Base-by-base conservation (phyloP, 2,329 filamentous ascomycete genomes). In the Talaromyces sp. region DNA sequence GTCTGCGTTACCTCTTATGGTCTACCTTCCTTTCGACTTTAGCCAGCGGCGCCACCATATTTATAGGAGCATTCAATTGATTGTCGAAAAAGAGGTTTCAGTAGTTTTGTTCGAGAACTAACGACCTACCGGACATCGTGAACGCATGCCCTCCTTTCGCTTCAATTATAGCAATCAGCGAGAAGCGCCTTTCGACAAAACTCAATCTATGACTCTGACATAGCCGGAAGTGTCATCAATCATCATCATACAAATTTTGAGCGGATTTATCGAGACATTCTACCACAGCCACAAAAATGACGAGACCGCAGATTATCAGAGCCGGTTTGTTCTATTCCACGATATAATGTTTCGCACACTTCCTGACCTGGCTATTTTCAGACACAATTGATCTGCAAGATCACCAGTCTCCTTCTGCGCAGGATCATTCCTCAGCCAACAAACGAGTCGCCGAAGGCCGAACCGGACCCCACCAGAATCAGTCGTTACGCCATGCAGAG, bases 381-480 rank as follows among this genome's bases (percentile, higher is more conserved):
- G 93, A 98, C 81, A 96, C 93, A 66, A 90, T 97, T 79, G 95
- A 98, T 80, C 87, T 98, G 59, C 95, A 98, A 83, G 86, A 92
- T 78, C 90, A 87, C 72, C 82, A 88, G 72, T 83, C 89, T 64
- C 92, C 92, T 37, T 95, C 93, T 52, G 91, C 93, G 42, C 85
- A 96, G 80, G 89, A 93, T 74, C 92, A 96, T 76, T 81, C 84
- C 16, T 57, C 62, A 31, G 82, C 81, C 68, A 84, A 85, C 71
- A 76, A 79, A 64, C 82, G 80, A 63, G 77, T 82, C 69, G 84
- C 78, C 66, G 76, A 78, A 67, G 79, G 84, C 65, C 77, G 83
- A 67, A 80, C 90, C 71, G 89, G 88, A 67, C 87, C 91, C 50
- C 93, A 97, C 74, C 93, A 98, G 78, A 89, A 92, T 69, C 87